Percentiles rank a stretch among this genome's conserved stretches.
These are phyloP conservation scores for Funneliformis mosseae DNA, from an alignment of 192 early-diverging fungal species.

Conservation along the genomic window DNA sequence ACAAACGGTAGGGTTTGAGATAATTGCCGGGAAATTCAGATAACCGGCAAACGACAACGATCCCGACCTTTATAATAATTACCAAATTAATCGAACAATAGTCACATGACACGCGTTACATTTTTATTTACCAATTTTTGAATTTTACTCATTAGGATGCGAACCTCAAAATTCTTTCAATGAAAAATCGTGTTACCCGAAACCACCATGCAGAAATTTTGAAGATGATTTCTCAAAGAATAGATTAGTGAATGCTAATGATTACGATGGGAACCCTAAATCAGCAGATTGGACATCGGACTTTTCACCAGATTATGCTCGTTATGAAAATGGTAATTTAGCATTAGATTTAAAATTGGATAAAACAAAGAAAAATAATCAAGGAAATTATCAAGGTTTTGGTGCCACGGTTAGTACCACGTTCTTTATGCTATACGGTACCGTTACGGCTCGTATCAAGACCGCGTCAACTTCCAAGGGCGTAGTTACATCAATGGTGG, in stretches of 20 bases:
- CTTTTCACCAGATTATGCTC: conserved; percentile 50
- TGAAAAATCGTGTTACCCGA: conserved; percentile 40
- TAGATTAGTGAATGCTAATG: background rate
- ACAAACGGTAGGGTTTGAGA: too few relatives aligned
- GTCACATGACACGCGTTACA: background rate
- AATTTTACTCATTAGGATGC: conserved; percentile 34
- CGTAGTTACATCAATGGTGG: conserved; percentile 63
- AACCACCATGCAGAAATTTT: conserved; percentile 35
- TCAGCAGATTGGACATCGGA: conserved; percentile 51
- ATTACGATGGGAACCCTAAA: conserved; percentile 56
- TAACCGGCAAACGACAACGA: too few relatives aligned
- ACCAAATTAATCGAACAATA: too few relatives aligned
- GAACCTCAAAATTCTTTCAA: conserved; percentile 46
- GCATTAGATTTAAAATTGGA: conserved; percentile 40
- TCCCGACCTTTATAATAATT: too few relatives aligned
- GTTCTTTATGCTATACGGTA: conserved; percentile 63
- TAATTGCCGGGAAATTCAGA: too few relatives aligned
- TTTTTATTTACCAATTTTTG: background rate
- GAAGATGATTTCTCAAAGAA: conserved; percentile 40
- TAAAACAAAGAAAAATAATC: conserved; percentile 37
- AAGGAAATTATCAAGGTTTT: conserved; percentile 55
- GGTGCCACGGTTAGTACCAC: conserved; percentile 60
- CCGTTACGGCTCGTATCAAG: conserved; percentile 53
- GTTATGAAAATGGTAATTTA: conserved; percentile 41
- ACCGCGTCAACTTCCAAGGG: conserved; percentile 53